Conservation (phyloP, 257 asterid species). For the Plantago major region DNA sequence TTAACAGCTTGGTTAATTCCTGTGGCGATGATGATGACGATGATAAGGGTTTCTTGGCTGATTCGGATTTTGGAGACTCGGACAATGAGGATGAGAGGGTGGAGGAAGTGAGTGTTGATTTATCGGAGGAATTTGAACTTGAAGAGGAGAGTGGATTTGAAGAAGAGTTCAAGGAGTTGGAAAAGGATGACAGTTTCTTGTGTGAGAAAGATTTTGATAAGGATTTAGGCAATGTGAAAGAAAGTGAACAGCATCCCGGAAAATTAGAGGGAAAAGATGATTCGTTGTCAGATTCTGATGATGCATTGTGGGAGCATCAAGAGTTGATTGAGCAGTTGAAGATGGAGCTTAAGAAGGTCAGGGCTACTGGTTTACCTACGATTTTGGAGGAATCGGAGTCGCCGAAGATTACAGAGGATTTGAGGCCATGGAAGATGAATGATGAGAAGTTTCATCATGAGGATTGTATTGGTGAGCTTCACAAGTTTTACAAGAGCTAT, state of each 20-base stretch:
- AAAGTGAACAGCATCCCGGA: constrained; percentile 22
- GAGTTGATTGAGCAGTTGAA: constrained; percentile 88
- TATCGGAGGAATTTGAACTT: constrained; percentile 23
- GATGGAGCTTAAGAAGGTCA: constrained; percentile 76
- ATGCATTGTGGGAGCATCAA: constrained; percentile 90
- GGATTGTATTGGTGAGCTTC: constrained; percentile 78
- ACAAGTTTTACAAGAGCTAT: constrained; percentile 75
- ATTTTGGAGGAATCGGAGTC: constrained; percentile 85
- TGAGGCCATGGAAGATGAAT: constrained; percentile 92
- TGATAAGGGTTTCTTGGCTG: constrained; percentile 47
- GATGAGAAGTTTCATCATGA: constrained; percentile 51
- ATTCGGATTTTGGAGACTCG: constrained; percentile 45
- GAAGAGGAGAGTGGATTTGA: constrained; percentile 40
- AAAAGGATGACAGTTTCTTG: constrained; percentile 31
- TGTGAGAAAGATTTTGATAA: constrained; percentile 37
- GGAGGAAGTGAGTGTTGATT: constrained; percentile 20
- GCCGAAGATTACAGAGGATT: constrained; percentile 58
- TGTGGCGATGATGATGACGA: constrained; percentile 4
- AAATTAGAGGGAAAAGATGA: constrained; percentile 28
- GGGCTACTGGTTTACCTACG: constrained; percentile 88
- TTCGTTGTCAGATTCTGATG: constrained; percentile 25
- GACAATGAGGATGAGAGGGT: constrained; percentile 16
- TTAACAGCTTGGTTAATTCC: constrained; percentile 32
- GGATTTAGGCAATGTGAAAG: constrained; percentile 12
- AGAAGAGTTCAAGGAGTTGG: constrained; percentile 36